A percentile compares a stretch with the other conserved stretches of the same genome.
These are phyloP conservation scores for Argentina anserina DNA, from an alignment of 306 rosid species.

Conservation along the genomic window DNA sequence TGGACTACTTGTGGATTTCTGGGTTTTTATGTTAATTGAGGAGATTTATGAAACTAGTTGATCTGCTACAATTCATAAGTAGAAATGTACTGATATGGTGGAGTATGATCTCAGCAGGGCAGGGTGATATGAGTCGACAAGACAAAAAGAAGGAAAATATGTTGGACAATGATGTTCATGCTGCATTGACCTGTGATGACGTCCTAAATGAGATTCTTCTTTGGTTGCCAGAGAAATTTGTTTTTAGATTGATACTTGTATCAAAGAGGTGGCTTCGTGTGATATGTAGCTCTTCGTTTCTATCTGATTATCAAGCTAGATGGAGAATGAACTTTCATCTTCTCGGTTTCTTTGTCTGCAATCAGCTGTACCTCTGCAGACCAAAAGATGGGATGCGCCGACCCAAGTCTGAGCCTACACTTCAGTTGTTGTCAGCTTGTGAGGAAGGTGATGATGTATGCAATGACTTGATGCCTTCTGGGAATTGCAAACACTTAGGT, in stretches of 20 bases:
- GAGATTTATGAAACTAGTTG: constrained; percentile 12
- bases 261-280: constrained; percentile 68
- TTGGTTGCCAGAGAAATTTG: constrained; percentile 53
- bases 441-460: constrained; percentile 44
- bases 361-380: constrained; percentile 56
- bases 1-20: neutral
- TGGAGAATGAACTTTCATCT: constrained; percentile 56
- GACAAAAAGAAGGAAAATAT: constrained; percentile 30
- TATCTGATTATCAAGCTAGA: constrained; percentile 30
- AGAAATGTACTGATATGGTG: constrained; percentile 16
- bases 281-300: constrained; percentile 53
- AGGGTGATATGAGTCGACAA: constrained; percentile 23
- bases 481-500: constrained; percentile 53
- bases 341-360: constrained; percentile 68
- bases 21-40: constrained; percentile 2
- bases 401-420: constrained; percentile 62
- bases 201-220: constrained; percentile 60
- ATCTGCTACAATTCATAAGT: neutral
- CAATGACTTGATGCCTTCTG: constrained; percentile 57
- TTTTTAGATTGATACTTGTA: constrained; percentile 38
- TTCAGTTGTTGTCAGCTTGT: constrained; percentile 63
- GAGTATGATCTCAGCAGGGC: constrained; percentile 31
- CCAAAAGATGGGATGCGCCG: constrained; percentile 52
- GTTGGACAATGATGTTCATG: constrained; percentile 29
- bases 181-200: constrained; percentile 60